Evolutionary conservation across 2,329 filamentous ascomycete species (phyloP).

Genomic region (Clathrospora elynae): DNA sequence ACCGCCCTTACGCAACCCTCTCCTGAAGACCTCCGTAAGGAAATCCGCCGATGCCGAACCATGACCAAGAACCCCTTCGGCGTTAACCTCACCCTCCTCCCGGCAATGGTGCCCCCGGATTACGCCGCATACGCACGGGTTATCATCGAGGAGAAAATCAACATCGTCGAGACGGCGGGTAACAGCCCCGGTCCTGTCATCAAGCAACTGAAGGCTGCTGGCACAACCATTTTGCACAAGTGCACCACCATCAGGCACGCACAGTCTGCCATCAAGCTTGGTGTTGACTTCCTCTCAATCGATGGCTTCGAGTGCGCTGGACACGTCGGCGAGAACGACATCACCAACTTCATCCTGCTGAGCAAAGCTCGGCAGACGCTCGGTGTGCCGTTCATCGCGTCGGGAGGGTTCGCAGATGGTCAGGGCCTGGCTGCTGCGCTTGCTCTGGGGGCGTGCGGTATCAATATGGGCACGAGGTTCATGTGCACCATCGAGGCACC

Average conservation of each 20-base stretch:
- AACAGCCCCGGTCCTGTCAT: slow-evolving; percentile 93
- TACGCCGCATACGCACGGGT: slow-evolving; percentile 91
- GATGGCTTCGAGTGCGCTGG: slow-evolving; percentile 97
- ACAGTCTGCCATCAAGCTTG: slow-evolving; percentile 86
- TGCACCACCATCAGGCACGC: slow-evolving; percentile 97
- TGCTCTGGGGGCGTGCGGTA: slow-evolving; percentile 84
- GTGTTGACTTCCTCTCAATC: slow-evolving; percentile 95
- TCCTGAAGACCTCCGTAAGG: slow-evolving; percentile 87
- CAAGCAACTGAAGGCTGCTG: slow-evolving; percentile 79
- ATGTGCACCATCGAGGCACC: slow-evolving; percentile 95
- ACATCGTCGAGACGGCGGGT: slow-evolving; percentile 89
- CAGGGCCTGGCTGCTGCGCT: slow-evolving; percentile 90
- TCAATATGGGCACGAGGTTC: slow-evolving; percentile 99
- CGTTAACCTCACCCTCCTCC: slow-evolving; percentile 94
- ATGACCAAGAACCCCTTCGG: slow-evolving; percentile 83
- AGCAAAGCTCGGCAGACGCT: slow-evolving; percentile 83
- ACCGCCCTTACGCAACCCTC: slow-evolving; percentile 91
- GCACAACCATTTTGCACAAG: slow-evolving; percentile 87
- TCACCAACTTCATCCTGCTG: slow-evolving; percentile 88
- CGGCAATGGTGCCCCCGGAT: slow-evolving; percentile 85
- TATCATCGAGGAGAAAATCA: slow-evolving; percentile 89
- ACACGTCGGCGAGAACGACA: slow-evolving; percentile 84
- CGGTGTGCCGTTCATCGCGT: slow-evolving; percentile 89
- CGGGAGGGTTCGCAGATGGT: slow-evolving; percentile 93
- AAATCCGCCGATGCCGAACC: slow-evolving; percentile 83